Percentiles rank a stretch among this genome's conserved stretches.
phyloP scores from a whole-genome alignment of 441 rosid species.

The Iberis amara region DNA sequence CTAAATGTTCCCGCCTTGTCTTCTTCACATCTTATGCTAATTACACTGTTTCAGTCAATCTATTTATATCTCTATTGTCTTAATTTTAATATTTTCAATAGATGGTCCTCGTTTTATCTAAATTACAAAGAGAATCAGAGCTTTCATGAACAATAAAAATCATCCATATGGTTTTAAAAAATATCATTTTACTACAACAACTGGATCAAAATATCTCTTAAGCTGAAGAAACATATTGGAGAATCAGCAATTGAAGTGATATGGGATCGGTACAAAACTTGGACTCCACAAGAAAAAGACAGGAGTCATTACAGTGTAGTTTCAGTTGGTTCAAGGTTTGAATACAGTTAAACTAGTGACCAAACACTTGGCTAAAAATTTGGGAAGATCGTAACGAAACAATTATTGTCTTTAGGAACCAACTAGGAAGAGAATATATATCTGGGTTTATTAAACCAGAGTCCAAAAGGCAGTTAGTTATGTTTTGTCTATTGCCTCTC shows the following conservation, averaged over 20 bases:
- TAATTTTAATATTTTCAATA: slow-evolving; percentile 15
- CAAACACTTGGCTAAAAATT: slow-evolving; percentile 24
- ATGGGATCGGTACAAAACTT: slow-evolving; percentile 15
- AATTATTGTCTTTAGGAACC: slow-evolving; percentile 30
- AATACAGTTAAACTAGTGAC: slow-evolving; percentile 19
- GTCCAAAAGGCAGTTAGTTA: slow-evolving; percentile 19
- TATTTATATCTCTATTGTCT: neutral
- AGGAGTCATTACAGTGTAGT: slow-evolving; percentile 16
- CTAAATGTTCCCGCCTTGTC: slow-evolving; percentile 25
- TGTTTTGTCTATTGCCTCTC: slow-evolving; percentile 17
- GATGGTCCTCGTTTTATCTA: neutral
- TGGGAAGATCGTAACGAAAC: slow-evolving; percentile 20
- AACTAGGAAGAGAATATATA: slow-evolving; percentile 31
- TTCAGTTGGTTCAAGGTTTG: neutral
- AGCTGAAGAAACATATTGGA: neutral
- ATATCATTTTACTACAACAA: neutral
- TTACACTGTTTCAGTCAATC: slow-evolving; percentile 17
- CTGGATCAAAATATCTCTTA: slow-evolving; percentile 2
- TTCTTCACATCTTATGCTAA: slow-evolving; percentile 22
- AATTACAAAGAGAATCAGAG: neutral
- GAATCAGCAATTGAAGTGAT: neutral
- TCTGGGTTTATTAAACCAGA: slow-evolving; percentile 19
- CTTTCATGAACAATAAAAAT: neutral
- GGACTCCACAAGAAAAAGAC: slow-evolving; percentile 22
- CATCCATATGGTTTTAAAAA: neutral